These are phyloP conservation scores for Clonostachys chloroleuca DNA, from an alignment of 2,329 filamentous ascomycete species.

Conservation along the genomic window DNA sequence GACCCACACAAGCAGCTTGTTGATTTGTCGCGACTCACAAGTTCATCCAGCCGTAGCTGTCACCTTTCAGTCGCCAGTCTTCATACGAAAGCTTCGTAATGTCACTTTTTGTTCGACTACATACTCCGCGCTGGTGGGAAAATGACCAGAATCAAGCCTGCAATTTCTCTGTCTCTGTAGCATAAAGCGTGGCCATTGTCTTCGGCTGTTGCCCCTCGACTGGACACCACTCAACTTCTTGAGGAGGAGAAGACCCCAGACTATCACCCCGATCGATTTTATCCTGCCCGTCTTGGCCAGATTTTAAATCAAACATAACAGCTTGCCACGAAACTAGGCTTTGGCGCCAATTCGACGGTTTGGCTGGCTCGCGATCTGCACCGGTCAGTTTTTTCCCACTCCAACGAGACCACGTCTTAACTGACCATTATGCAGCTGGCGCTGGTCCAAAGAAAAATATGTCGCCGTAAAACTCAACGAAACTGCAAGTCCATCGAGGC, in stretches of 20 bases:
- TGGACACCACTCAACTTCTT: constrained; percentile 3
- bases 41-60: no score
- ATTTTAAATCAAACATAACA: constrained; percentile 10
- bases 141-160: no score
- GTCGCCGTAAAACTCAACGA: constrained; percentile 13
- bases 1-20: no score
- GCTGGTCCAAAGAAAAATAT: constrained; percentile 12
- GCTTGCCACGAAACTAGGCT: constrained; percentile 11
- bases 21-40: no score
- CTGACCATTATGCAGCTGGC: constrained; percentile 7
- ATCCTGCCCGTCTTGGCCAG: constrained; percentile 7
- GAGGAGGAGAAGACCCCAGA: constrained; percentile 11
- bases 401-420: neutral
- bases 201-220: constrained; percentile 4
- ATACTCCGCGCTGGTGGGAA: no score
- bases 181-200: neutral
- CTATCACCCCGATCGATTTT: constrained; percentile 8
- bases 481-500: neutral
- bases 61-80: no score
- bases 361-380: constrained; percentile 13
- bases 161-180: neutral
- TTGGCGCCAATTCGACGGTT: constrained; percentile 12
- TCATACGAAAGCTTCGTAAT: no score
- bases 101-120: no score
- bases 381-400: constrained; percentile 3